Base-by-base conservation (phyloP, 2,329 filamentous ascomycete genomes). In the Phialophora expanda region DNA sequence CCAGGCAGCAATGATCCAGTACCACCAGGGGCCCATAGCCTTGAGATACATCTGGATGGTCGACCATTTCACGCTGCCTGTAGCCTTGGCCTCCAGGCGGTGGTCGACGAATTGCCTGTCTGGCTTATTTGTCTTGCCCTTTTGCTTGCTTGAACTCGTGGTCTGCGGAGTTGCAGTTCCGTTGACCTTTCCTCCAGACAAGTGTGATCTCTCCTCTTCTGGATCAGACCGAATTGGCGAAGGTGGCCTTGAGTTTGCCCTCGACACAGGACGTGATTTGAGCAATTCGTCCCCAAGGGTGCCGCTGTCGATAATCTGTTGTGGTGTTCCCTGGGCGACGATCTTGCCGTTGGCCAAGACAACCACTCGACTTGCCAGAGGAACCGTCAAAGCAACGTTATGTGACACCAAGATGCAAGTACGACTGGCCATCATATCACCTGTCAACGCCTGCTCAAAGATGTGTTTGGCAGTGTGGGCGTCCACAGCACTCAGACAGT, bases 391-490 rank as follows among this genome's bases (percentile, higher is more conserved):
- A n/a, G 91, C 86, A 30, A 95, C 87, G 74, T 98, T 99, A 81
- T 99, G 95, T 0, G 95, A 97, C 41, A 99, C 94, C 51, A 99
- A 84, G 61, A 99, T 92, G 77, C 95, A 98, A 30, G 95, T 98
- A 50, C 95, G 88, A 74, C 89, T 85, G 65, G 85, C 81, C 95
- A 99, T 98, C 59, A 99, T 80, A 5, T 92, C 91, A 1, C 95
- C 95, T 72, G 89, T 89, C 69, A 99, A 89, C 66, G 93, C 96
- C 78, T 97, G 90, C 75, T 90, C 90, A 79, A 98, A 98, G 71
- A 99, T 98, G 89, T 96, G 97, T 77, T 97, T 96, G 1, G 93
- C 93, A 0, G 95, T 98, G 74, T 99, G 95, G 3, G 95, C 96
- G 77, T 99, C 95, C 38, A 99, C 95, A 30, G 95, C 95, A 75